phyloP scores from a whole-genome alignment of 23 red algal species.

The Gracilaria caudata region DNA sequence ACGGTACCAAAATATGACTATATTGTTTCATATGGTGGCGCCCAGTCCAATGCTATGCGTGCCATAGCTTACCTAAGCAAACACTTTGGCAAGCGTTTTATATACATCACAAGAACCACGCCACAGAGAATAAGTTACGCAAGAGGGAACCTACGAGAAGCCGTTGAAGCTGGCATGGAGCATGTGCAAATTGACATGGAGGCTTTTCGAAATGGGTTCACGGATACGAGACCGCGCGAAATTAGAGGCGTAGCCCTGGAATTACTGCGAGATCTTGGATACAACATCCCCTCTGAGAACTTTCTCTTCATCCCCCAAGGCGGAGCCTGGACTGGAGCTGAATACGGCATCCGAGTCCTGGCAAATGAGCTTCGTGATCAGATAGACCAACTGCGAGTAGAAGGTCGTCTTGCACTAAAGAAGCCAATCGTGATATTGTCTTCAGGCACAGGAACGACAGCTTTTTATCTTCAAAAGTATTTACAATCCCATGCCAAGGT shows the following conservation, averaged over 20 bases:
- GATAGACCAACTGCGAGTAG: conserved; percentile 9
- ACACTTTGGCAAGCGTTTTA: conserved; percentile 41
- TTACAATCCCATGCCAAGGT: conserved; percentile 39
- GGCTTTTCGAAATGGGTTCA: conserved; percentile 8
- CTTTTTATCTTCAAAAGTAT: conserved; percentile 72
- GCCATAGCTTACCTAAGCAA: conserved; percentile 51
- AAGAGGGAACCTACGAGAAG: conserved; percentile 50
- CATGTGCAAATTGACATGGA: conserved; percentile 13
- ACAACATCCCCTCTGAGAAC: neutral
- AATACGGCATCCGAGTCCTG: conserved; percentile 42
- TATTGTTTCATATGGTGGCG: conserved; percentile 70
- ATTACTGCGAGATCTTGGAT: neutral
- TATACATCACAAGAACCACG: conserved; percentile 57
- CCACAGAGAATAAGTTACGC: conserved; percentile 24
- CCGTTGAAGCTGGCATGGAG: conserved; percentile 51
- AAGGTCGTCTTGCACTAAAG: conserved; percentile 16
- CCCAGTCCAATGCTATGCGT: conserved; percentile 81
- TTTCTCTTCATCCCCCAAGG: conserved; percentile 68
- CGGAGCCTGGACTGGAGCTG: conserved; percentile 60
- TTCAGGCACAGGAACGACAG: conserved; percentile 80
- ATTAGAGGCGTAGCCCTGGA: neutral
- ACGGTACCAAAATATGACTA: neutral
- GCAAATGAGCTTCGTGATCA: conserved; percentile 46
- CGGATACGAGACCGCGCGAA: conserved; percentile 19
- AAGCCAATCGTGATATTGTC: conserved; percentile 53